Percentiles rank a stretch among this genome's conserved stretches.
phyloP scores from a whole-genome alignment of 192 early-diverging fungal genomes.

The Piromyces finnis region DNA sequence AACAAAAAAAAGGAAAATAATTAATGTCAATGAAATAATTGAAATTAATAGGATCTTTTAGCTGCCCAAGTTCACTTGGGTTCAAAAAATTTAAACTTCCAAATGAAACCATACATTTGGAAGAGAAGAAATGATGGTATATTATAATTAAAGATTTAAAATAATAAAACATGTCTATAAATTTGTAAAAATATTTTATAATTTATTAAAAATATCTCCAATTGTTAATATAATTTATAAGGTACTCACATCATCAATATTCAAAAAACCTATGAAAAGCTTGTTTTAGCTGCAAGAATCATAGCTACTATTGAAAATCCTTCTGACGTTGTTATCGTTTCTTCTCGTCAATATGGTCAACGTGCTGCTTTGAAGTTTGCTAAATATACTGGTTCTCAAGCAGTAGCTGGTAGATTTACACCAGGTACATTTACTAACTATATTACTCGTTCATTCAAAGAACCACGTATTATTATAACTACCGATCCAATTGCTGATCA shows the following conservation, averaged over 20 bases:
- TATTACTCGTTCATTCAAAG: slow-evolving; percentile 98
- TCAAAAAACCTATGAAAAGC: slow-evolving; percentile 99
- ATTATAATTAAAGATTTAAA: too few species aligned
- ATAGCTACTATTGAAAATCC: slow-evolving; percentile 98
- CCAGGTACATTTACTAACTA: slow-evolving; percentile 99
- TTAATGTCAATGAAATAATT: too few species aligned
- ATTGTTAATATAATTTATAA: too few species aligned
- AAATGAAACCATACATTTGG: slow-evolving; percentile 90
- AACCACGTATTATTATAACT: slow-evolving; percentile 93
- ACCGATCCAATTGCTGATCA: slow-evolving; percentile 95
- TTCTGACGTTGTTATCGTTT: slow-evolving; percentile 90
- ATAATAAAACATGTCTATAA: too few species aligned
- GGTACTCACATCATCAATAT: slow-evolving; percentile 97
- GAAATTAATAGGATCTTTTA: too few species aligned
- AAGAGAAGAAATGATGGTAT: slow-evolving; percentile 93
- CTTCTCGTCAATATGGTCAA: slow-evolving; percentile 91
- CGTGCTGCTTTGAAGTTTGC: slow-evolving; percentile 98
- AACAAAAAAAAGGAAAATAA: too few species aligned
- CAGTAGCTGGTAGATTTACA: slow-evolving; percentile 98
- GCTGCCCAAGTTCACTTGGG: too few species aligned
- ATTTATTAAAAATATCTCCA: neutral
- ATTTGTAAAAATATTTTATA: neutral
- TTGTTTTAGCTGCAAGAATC: slow-evolving; percentile 94
- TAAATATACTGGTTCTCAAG: slow-evolving; percentile 93
- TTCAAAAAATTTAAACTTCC: slow-evolving; percentile 69